Evolutionary conservation across 371 early-diverging fungal species (phyloP).

Genomic region (Mucor sp.): DNA sequence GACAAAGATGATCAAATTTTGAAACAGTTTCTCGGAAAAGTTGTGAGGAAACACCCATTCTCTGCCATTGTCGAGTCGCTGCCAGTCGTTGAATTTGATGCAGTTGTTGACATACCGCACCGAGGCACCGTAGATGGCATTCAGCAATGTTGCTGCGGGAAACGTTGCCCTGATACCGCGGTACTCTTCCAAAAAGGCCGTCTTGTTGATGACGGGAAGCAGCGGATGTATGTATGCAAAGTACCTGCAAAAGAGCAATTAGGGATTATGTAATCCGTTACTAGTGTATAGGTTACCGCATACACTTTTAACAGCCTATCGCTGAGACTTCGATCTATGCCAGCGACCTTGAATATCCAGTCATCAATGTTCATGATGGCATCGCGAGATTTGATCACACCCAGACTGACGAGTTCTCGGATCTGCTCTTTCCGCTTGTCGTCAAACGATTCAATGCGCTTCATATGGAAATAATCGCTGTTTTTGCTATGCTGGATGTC

Average conservation of each 20-base stretch:
- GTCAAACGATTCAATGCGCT: constrained; percentile 19
- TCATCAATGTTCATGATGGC: constrained; percentile 12
- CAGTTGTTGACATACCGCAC: constrained; percentile 17
- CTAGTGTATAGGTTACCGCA: neutral
- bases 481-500: constrained; percentile 17
- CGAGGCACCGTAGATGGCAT: constrained; percentile 26
- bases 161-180: constrained; percentile 15
- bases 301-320: constrained; percentile 33
- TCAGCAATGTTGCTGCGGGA: constrained; percentile 14
- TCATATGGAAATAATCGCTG: constrained; percentile 23
- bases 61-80: neutral
- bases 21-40: neutral
- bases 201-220: constrained; percentile 27
- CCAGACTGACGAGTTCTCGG: constrained; percentile 5
- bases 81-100: constrained; percentile 8
- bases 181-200: constrained; percentile 24
- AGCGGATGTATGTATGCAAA: constrained; percentile 27
- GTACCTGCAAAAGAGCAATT: constrained; percentile 12
- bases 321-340: constrained; percentile 24
- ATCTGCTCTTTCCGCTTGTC: constrained; percentile 10
- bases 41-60: constrained; percentile 10
- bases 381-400: constrained; percentile 3
- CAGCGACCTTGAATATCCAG: constrained; percentile 25
- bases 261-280: neutral
- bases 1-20: constrained; percentile 2